These are phyloP conservation scores for Schizochytrium sp. DNA, from an alignment of 108 stramenopile species.

Conservation along the genomic window DNA sequence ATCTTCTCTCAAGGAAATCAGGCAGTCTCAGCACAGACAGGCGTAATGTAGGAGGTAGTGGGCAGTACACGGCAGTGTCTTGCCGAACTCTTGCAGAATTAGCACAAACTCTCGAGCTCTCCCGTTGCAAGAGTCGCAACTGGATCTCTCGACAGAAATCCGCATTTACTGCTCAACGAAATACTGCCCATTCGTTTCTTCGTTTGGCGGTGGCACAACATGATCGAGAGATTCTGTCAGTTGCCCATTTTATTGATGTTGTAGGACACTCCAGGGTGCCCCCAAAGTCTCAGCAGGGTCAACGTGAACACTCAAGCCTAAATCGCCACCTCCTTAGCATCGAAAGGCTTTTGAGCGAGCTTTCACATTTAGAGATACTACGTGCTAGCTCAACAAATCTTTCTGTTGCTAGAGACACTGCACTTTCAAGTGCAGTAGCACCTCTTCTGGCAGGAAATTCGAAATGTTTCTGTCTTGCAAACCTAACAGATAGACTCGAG, in stretches of 20 bases:
- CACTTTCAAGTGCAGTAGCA: neutral
- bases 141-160: neutral
- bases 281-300: neutral
- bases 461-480: constrained; percentile 11
- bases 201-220: constrained; percentile 10
- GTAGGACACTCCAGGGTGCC: neutral
- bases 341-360: neutral
- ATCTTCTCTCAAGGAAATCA: neutral
- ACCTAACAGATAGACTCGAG: neutral
- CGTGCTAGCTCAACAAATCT: constrained; percentile 14
- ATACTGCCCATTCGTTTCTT: neutral
- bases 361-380: constrained; percentile 8
- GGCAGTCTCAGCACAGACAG: too few species aligned
- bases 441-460: neutral
- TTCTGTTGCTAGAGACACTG: neutral
- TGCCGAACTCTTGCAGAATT: neutral
- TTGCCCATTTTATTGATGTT: constrained; percentile 1
- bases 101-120: neutral
- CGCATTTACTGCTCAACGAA: neutral
- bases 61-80: neutral
- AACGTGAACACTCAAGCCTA: neutral
- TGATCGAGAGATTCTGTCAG: neutral
- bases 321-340: neutral
- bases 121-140: neutral
- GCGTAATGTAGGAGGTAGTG: too few species aligned